phyloP scores from a whole-genome alignment of 2,329 filamentous ascomycete species.

The Chaetomiaceae sp. region DNA sequence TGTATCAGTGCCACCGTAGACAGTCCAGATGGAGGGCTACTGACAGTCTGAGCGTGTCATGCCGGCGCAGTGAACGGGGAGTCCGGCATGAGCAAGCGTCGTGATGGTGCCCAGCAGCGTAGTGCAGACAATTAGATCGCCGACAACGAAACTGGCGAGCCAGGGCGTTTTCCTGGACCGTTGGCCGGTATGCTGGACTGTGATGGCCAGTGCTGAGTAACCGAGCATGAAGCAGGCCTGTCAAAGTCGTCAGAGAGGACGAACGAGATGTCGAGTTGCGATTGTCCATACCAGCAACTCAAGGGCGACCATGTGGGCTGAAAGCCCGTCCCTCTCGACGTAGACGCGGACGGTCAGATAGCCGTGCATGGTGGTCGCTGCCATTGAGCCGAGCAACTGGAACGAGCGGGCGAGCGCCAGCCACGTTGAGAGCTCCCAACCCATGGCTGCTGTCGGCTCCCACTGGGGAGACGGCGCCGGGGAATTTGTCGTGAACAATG shows the following conservation, averaged over 20 bases:
- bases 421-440: constrained; percentile 31
- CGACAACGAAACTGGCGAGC: constrained; percentile 26
- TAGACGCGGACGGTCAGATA: constrained; percentile 30
- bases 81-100: constrained; percentile 29
- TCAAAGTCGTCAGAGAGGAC: constrained; percentile 11
- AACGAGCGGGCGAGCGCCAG: constrained; percentile 29
- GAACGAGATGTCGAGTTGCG: not conserved
- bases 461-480: constrained; percentile 9
- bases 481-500: not conserved
- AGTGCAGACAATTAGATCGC: constrained; percentile 29
- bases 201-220: constrained; percentile 29
- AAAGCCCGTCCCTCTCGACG: constrained; percentile 23
- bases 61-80: constrained; percentile 32
- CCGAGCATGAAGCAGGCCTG: constrained; percentile 29
- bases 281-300: constrained; percentile 31
- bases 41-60: constrained; percentile 25
- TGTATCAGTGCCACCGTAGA: not conserved
- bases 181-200: constrained; percentile 28
- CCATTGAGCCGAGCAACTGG: constrained; percentile 29
- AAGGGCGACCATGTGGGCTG: constrained; percentile 27
- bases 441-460: constrained; percentile 17
- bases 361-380: constrained; percentile 30
- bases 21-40: not conserved
- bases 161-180: constrained; percentile 23
- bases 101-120: constrained; percentile 30